These are phyloP conservation scores for Jacaranda mimosifolia DNA, from an alignment of 257 asterid genomes.

Conservation along the genomic window DNA sequence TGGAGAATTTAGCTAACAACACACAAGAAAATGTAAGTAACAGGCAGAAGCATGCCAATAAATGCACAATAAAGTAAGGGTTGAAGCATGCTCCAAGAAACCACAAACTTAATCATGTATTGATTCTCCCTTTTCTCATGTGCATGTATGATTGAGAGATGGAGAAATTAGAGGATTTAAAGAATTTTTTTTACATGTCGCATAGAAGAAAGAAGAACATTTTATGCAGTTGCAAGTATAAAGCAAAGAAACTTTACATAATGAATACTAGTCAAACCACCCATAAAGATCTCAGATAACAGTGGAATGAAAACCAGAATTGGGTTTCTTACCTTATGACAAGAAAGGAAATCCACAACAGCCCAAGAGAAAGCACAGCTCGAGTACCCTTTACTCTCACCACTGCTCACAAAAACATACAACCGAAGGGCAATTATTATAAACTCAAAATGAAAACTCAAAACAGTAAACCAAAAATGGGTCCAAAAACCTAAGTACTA, in stretches of 20 bases:
- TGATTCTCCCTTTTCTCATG: not conserved
- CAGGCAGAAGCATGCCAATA: not conserved
- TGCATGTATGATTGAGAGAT: not conserved
- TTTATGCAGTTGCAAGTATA: not conserved
- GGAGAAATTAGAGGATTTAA: not conserved
- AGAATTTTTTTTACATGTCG: not conserved
- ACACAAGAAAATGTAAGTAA: not conserved
- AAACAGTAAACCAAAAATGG: not conserved
- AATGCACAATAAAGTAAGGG: not conserved
- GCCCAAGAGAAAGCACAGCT: constrained; percentile 29
- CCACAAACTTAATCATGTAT: not conserved
- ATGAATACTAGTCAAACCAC: not conserved
- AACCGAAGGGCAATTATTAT: not conserved
- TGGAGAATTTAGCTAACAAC: no score
- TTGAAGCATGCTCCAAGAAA: not conserved
- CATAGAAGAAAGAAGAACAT: not conserved
- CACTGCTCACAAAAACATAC: constrained; percentile 31
- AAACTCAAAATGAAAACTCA: not conserved
- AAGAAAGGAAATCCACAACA: constrained; percentile 27
- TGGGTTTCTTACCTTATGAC: constrained; percentile 86
- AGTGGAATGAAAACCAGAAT: constrained; percentile 34
- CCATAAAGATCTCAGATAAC: not conserved
- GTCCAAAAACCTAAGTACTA: not conserved
- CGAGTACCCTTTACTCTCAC: constrained; percentile 23
- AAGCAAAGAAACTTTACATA: constrained; percentile 8